A percentile compares a stretch with the other conserved stretches of the same genome.
Evolutionary conservation across 495 filamentous ascomycete species (phyloP).

Genomic region (Acidomyces sp.): DNA sequence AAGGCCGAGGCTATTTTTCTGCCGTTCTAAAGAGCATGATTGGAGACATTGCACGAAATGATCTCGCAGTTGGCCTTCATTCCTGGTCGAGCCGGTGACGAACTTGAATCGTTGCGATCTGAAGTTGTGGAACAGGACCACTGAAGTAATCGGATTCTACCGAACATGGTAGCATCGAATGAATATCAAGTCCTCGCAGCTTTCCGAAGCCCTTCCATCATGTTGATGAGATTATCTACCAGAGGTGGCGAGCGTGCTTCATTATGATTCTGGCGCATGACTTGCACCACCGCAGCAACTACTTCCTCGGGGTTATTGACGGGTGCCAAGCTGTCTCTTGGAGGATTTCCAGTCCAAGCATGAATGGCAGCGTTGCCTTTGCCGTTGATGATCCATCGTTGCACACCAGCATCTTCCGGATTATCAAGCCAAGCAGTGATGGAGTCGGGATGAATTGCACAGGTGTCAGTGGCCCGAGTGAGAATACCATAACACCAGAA

Average conservation of each 20-base stretch:
- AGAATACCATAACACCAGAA: slow-evolving; percentile 48
- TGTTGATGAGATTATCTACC: slow-evolving; percentile 42
- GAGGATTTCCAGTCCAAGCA: slow-evolving; percentile 2
- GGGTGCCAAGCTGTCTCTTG: slow-evolving; percentile 5
- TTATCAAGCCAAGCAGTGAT: slow-evolving; percentile 38
- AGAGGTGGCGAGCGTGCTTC: slow-evolving; percentile 30
- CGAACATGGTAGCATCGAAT: neutral
- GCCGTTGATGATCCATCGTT: slow-evolving; percentile 22
- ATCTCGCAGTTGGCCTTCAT: no score
- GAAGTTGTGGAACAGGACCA: neutral
- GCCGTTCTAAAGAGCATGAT: no score
- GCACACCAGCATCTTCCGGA: slow-evolving; percentile 31
- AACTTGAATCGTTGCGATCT: neutral
- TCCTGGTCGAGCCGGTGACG: no score
- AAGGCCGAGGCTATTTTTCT: no score
- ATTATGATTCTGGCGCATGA: slow-evolving; percentile 36
- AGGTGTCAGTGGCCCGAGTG: slow-evolving; percentile 13
- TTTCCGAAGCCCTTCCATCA: slow-evolving; percentile 35
- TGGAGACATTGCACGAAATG: no score
- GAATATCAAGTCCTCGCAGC: slow-evolving; percentile 16
- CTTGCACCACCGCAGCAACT: slow-evolving; percentile 35
- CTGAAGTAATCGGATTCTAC: neutral
- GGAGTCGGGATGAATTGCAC: neutral
- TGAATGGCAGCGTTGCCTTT: slow-evolving; percentile 15
- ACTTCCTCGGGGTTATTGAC: slow-evolving; percentile 34